These are phyloP conservation scores for Bullera alba DNA, from an alignment of 768 basidiomycete species.

Conservation along the genomic window DNA sequence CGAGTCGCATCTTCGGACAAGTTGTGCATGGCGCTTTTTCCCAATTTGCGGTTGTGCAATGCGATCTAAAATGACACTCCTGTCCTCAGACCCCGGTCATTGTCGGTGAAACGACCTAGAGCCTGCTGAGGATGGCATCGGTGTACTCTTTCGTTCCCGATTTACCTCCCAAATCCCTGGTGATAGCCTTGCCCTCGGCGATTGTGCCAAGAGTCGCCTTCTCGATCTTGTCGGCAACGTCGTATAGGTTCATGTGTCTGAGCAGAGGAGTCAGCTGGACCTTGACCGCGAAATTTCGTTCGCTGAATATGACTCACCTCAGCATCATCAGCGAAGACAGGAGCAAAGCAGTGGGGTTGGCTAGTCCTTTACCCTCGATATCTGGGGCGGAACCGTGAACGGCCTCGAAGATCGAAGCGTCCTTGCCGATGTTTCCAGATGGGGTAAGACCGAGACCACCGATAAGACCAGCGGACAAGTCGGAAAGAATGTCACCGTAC, in stretches of 20 bases:
- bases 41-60: too few species aligned
- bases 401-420: slow-evolving; percentile 98
- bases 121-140: slow-evolving; percentile 70
- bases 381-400: slow-evolving; percentile 99
- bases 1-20: too few species aligned
- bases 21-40: too few species aligned
- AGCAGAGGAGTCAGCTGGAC: slow-evolving; percentile 1
- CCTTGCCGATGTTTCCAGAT: slow-evolving; percentile 93
- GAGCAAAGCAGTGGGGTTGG: slow-evolving; percentile 98
- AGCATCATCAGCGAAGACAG: slow-evolving; percentile 97
- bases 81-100: too few species aligned
- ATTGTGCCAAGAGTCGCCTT: slow-evolving; percentile 85
- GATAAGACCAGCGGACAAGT: slow-evolving; percentile 98
- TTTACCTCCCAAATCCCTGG: slow-evolving; percentile 91
- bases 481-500: slow-evolving; percentile 76
- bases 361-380: slow-evolving; percentile 71
- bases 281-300: not conserved
- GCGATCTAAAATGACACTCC: too few species aligned
- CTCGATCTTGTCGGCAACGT: slow-evolving; percentile 82
- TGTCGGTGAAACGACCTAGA: too few species aligned
- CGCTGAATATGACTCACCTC: slow-evolving; percentile 54
- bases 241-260: slow-evolving; percentile 86
- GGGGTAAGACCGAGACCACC: slow-evolving; percentile 95
- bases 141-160: slow-evolving; percentile 85
- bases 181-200: slow-evolving; percentile 90